Evolutionary conservation across 257 asterid genomes (phyloP).

Genomic region (Salvia splendens): DNA sequence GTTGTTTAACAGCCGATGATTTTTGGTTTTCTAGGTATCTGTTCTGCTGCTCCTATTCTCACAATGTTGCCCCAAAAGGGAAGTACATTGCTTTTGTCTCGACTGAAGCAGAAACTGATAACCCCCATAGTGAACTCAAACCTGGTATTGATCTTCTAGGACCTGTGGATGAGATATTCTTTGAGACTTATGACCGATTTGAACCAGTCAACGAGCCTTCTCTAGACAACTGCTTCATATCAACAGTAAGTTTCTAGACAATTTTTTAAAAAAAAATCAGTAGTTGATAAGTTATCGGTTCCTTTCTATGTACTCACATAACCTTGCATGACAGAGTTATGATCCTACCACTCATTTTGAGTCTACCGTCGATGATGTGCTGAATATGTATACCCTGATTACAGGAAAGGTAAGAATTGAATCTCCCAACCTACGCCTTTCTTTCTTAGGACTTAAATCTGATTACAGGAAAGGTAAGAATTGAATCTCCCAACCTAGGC

Average conservation of each 20-base stretch:
- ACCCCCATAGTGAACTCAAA: conserved; percentile 85
- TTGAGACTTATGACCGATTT: conserved; percentile 79
- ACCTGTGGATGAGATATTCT: conserved; percentile 92
- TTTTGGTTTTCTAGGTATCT: conserved; percentile 61
- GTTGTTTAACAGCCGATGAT: conserved; percentile 18
- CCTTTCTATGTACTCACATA: conserved; percentile 26
- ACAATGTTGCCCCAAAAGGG: conserved; percentile 98
- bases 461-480: not conserved
- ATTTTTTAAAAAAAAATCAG: conserved; percentile 3
- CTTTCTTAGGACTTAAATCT: not conserved
- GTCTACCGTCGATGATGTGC: conserved; percentile 66
- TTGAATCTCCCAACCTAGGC: not conserved
- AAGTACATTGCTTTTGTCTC: conserved; percentile 94
- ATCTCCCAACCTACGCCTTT: conserved; percentile 2
- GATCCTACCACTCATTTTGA: conserved; percentile 73
- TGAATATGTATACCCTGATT: conserved; percentile 60
- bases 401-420: conserved; percentile 59
- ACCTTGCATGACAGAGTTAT: conserved; percentile 50
- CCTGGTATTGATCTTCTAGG: conserved; percentile 94
- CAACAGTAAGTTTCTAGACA: conserved; percentile 62
- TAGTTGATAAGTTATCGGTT: conserved; percentile 23
- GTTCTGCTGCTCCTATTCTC: conserved; percentile 95
- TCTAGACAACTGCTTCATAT: conserved; percentile 87
- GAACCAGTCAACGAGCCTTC: conserved; percentile 90
- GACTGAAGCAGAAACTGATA: conserved; percentile 88